phyloP scores from a whole-genome alignment of 2,329 filamentous ascomycete species.

The Didymella pomorum region DNA sequence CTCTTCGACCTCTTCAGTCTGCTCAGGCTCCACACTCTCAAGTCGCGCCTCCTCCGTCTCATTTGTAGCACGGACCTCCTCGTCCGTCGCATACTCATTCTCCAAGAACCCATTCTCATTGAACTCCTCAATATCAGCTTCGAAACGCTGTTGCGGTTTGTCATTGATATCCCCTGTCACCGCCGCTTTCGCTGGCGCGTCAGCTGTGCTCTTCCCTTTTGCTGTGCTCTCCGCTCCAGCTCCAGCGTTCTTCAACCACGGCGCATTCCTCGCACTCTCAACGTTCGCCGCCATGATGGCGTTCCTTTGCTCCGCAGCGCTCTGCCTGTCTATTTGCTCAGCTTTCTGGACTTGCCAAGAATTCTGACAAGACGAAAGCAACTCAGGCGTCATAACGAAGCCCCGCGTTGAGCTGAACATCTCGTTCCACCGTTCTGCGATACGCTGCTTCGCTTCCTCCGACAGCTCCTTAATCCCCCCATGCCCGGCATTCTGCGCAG shows the following conservation, averaged over 20 bases:
- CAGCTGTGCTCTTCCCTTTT: no score
- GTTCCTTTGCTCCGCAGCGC: no score
- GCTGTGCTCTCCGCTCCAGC: not conserved
- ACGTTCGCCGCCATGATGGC: no score
- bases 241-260: not conserved
- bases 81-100: not conserved
- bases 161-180: no score
- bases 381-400: not conserved
- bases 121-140: not conserved
- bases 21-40: no score
- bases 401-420: slow-evolving; percentile 24
- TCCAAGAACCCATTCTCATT: not conserved
- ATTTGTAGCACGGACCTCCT: not conserved
- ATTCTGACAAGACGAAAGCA: no score
- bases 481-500: no score
- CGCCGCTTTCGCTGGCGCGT: no score
- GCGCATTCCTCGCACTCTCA: no score
- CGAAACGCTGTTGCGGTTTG: not conserved
- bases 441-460: slow-evolving; percentile 33
- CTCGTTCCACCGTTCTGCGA: slow-evolving; percentile 36
- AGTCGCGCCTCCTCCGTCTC: not conserved
- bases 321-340: no score
- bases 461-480: not conserved
- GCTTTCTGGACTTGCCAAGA: no score
- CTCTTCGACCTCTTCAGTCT: no score